These are phyloP conservation scores for Yarrowia bubula DNA, from an alignment of 805 yeast genomes.

Conservation along the genomic window DNA sequence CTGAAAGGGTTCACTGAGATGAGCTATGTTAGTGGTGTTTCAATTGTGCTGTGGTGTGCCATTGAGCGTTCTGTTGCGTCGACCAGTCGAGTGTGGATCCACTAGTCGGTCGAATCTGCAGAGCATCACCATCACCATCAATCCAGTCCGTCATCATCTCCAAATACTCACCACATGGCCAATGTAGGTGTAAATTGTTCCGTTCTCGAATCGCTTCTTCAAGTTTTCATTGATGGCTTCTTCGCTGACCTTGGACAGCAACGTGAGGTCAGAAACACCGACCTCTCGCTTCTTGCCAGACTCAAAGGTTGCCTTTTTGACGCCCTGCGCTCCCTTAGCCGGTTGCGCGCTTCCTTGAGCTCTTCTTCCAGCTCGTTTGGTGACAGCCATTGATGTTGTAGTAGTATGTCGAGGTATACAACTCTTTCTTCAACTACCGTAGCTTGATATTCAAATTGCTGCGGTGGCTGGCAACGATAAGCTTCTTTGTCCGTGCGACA, in stretches of 20 bases:
- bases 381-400: slow-evolving; percentile 58
- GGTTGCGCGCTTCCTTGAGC: slow-evolving; percentile 52
- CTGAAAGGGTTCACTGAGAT: slow-evolving; percentile 96
- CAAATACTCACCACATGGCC: slow-evolving; percentile 40
- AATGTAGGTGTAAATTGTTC: slow-evolving; percentile 63
- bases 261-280: slow-evolving; percentile 94
- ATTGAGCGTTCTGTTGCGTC: neutral
- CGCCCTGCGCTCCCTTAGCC: slow-evolving; percentile 46
- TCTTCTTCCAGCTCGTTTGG: slow-evolving; percentile 66
- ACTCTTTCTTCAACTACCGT: neutral
- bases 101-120: neutral
- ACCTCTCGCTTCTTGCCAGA: slow-evolving; percentile 87
- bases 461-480: slow-evolving; percentile 27
- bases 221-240: slow-evolving; percentile 90
- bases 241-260: slow-evolving; percentile 83
- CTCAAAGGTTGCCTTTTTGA: slow-evolving; percentile 89
- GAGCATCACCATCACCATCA: neutral
- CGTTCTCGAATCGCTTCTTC: slow-evolving; percentile 83
- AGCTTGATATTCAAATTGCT: slow-evolving; percentile 22
- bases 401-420: neutral
- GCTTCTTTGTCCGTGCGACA: slow-evolving; percentile 27
- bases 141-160: neutral
- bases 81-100: neutral
- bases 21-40: slow-evolving; percentile 40
- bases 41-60: neutral